phyloP scores from a whole-genome alignment of 208 protist species.

The Leishmania major region DNA sequence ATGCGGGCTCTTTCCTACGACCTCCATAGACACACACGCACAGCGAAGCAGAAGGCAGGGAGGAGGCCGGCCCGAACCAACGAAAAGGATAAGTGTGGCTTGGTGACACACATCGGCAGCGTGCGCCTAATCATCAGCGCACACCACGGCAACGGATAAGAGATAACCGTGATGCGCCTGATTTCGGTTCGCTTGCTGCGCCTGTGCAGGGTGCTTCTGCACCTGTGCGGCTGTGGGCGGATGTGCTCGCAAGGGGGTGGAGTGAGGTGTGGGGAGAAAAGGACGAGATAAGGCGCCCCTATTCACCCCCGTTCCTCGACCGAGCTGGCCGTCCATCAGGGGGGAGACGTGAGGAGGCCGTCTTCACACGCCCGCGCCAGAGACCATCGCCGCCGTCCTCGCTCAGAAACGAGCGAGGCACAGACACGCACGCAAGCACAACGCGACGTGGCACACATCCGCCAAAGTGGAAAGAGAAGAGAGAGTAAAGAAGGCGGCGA shows the following conservation, averaged over 20 bases:
- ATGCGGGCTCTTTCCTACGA: neutral
- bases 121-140: slow-evolving; percentile 10
- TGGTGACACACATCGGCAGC: neutral
- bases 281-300: neutral
- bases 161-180: neutral
- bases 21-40: neutral
- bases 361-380: neutral
- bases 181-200: neutral
- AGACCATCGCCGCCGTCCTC: neutral
- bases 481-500: neutral
- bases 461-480: neutral
- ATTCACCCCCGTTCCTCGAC: neutral
- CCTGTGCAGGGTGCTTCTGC: neutral
- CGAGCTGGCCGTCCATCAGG: neutral
- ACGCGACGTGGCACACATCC: neutral
- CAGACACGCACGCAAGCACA: neutral
- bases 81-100: neutral
- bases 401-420: neutral
- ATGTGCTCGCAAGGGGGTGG: neutral
- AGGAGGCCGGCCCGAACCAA: neutral
- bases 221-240: neutral
- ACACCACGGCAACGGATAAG: neutral
- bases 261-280: too few species aligned
- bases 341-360: neutral
- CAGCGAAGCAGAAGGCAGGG: neutral